Base-by-base conservation (phyloP, 2,329 filamentous ascomycete species). In the Daldinia sp. region DNA sequence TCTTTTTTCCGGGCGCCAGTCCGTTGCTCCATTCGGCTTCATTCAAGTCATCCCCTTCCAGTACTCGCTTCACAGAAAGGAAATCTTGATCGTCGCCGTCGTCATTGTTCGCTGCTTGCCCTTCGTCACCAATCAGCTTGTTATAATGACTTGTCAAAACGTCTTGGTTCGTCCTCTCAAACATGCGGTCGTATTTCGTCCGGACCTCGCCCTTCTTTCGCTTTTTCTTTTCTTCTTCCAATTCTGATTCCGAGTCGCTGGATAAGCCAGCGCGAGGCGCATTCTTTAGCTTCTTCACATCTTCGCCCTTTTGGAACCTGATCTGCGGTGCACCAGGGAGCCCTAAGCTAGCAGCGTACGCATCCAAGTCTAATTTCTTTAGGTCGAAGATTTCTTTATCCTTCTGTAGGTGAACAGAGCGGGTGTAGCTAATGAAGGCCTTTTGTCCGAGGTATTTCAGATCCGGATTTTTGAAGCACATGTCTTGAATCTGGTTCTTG, bases 151-250 rank as follows among this genome's bases (percentile, higher is more conserved):
- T 90, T n/a, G 95, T 94, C 71, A 99, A 82, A 35, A 99, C 92
- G 77, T 98, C 94, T 81, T 98, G 95, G 81, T 99, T 99, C 74
- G 92, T 92, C 68, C 96, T 88, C 83, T 98, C 95, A 80, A 98
- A 98, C 96, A 99, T 98, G 74, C 93, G 91, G 80, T 99, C 94
- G 79, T 97, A 97, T 80, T 97, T 98, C 35, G 97, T 99, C 69
- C 94, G 89, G 18, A 97, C 93, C 74, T 90, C 88, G 10, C 86
- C 84, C 81, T 92, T 90, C 78, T 88, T 89, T 68, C 84, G 81
- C 72, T 84, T 83, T 64, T 82, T 83, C 28, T 85, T 86, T 28
- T 85, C 84, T n/a, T 88, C 85, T 61, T 88, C 88, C 56, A 80
- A 82, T 12, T 88, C 86, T 1, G 81, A 82, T 35, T 86, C 87